phyloP scores from a whole-genome alignment of 495 filamentous ascomycete genomes.

The Aeminium ludgeri region DNA sequence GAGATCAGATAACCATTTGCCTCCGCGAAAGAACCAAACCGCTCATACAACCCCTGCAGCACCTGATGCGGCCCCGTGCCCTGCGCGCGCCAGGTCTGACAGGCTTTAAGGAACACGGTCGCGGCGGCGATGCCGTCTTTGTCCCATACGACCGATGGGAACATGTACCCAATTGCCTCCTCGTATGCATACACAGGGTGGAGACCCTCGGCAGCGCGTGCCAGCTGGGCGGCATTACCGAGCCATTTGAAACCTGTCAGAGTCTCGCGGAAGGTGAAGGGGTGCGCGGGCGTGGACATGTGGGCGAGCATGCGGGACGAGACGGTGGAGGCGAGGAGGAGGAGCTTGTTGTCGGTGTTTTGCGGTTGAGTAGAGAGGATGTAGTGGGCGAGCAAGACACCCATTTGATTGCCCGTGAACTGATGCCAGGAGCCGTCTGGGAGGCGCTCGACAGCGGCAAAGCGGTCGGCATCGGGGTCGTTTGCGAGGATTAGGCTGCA shows the following conservation, averaged over 20 bases:
- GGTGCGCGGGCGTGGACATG: constrained; percentile 38
- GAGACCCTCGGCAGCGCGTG: constrained; percentile 22
- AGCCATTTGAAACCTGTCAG: constrained; percentile 69
- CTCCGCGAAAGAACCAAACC: constrained; percentile 49
- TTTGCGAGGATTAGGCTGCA: constrained; percentile 43
- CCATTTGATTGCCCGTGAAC: constrained; percentile 55
- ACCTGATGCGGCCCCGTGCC: constrained; percentile 41
- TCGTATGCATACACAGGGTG: constrained; percentile 47
- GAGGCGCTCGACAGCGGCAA: constrained; percentile 48
- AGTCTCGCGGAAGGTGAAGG: constrained; percentile 43
- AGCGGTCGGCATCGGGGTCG: constrained; percentile 59
- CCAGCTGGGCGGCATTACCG: constrained; percentile 24
- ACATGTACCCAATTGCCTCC: constrained; percentile 65
- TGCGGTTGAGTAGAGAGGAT: constrained; percentile 21
- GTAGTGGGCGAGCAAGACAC: constrained; percentile 43
- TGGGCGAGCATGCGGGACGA: constrained; percentile 47
- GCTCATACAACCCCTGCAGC: constrained; percentile 42
- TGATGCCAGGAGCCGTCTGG: constrained; percentile 36
- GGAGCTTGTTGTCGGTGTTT: constrained; percentile 28
- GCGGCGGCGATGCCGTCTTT: constrained; percentile 58
- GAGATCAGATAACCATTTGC: constrained; percentile 54
- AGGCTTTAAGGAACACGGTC: constrained; percentile 44
- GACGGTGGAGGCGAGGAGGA: constrained; percentile 47
- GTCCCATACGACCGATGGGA: constrained; percentile 45
- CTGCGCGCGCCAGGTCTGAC: constrained; percentile 34